A percentile compares a stretch with the other conserved stretches of the same genome.
These are phyloP conservation scores for Elaeis oleifera DNA, from an alignment of 202 grass and related monocot species.

Conservation along the genomic window DNA sequence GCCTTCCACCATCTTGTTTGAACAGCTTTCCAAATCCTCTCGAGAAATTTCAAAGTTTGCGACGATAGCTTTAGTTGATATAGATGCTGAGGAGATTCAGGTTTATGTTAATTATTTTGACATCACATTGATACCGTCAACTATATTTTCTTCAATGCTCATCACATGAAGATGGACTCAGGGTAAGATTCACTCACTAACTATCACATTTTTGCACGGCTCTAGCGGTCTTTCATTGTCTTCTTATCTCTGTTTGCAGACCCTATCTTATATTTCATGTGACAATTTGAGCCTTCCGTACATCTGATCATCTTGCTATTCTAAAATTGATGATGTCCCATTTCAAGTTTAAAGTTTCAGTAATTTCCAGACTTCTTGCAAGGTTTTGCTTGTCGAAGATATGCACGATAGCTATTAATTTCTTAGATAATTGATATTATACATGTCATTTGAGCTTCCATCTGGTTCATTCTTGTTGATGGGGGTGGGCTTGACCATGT, in stretches of 20 bases:
- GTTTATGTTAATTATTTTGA: conserved; percentile 87
- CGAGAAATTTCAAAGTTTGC: conserved; percentile 68
- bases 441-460: too few species aligned
- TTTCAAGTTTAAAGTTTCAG: too few species aligned
- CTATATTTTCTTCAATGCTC: conserved; percentile 95
- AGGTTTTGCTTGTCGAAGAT: too few species aligned
- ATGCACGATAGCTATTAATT: too few species aligned
- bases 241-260: neutral
- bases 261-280: too few species aligned
- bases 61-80: conserved; percentile 52
- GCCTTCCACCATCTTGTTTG: neutral
- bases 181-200: conserved; percentile 29
- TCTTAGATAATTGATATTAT: too few species aligned
- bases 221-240: neutral
- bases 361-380: too few species aligned
- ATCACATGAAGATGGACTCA: conserved; percentile 98
- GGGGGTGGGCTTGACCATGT: too few species aligned
- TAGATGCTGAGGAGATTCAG: conserved; percentile 63
- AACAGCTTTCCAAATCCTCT: conserved; percentile 50
- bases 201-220: neutral
- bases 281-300: too few species aligned
- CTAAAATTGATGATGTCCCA: too few species aligned
- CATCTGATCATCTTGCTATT: too few species aligned
- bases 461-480: too few species aligned
- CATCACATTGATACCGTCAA: conserved; percentile 68